These are phyloP conservation scores for Solanum virginianum DNA, from an alignment of 257 asterid genomes.

Conservation along the genomic window DNA sequence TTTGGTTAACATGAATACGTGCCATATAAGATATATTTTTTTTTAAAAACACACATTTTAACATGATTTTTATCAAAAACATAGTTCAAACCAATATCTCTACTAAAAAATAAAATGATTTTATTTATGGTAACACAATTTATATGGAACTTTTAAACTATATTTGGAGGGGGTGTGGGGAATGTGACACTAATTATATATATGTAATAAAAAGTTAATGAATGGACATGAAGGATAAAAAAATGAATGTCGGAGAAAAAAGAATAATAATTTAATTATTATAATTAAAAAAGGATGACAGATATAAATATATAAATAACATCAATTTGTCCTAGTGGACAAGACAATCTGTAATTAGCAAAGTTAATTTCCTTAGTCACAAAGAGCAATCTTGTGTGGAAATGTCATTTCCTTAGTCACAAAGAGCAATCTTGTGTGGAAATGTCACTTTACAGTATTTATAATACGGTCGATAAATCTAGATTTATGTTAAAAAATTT, in stretches of 20 bases:
- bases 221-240: not conserved
- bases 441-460: not conserved
- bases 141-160: not conserved
- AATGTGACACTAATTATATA: not conserved
- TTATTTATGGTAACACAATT: not conserved
- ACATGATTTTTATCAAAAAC: rapidly evolving
- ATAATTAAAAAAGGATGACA: not conserved
- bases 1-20: not conserved
- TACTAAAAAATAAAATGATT: not conserved
- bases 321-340: not conserved
- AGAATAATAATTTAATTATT: not conserved
- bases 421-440: not conserved
- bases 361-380: not conserved
- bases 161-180: not conserved
- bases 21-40: rapidly evolving
- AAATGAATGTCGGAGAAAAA: not conserved
- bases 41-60: rapidly evolving
- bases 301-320: no score
- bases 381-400: not conserved
- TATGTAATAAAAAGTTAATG: not conserved
- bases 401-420: not conserved
- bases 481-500: not conserved
- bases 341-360: not conserved
- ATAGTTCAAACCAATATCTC: not conserved
- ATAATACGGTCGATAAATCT: not conserved